Conservation (phyloP, 257 asterid species). For the Jacaranda copaia region DNA sequence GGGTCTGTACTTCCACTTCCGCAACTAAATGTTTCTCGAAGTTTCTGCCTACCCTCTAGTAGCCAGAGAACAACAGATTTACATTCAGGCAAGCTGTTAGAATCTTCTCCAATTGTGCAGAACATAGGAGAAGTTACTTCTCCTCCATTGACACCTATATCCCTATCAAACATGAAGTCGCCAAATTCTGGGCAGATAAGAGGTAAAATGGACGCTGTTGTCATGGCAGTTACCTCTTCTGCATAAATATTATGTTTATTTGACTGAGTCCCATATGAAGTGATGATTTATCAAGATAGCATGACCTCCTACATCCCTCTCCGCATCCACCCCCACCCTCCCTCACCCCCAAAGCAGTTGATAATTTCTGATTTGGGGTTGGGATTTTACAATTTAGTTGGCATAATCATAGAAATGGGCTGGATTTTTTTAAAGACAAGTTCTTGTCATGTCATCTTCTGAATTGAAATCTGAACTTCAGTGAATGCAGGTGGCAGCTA, state of each 20-base stretch:
- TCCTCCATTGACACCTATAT: constrained; percentile 85
- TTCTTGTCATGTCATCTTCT: constrained; percentile 28
- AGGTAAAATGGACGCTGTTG: constrained; percentile 52
- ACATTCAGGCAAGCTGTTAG: constrained; percentile 63
- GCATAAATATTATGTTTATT: constrained; percentile 1
- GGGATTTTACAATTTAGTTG: no score
- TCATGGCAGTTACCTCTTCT: constrained; percentile 26
- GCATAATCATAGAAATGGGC: no score
- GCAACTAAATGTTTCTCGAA: constrained; percentile 67
- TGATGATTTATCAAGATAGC: background rate
- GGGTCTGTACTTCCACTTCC: constrained; percentile 86
- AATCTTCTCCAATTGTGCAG: constrained; percentile 56
- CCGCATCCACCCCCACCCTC: no score
- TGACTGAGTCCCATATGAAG: constrained; percentile 20
- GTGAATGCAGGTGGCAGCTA: constrained; percentile 83
- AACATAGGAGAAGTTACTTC: constrained; percentile 59
- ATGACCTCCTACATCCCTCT: background rate
- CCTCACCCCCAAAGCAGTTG: no score
- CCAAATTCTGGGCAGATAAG: constrained; percentile 64
- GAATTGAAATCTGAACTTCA: constrained; percentile 38
- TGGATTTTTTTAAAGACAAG: background rate
- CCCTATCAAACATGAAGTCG: constrained; percentile 66
- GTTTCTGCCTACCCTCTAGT: constrained; percentile 82
- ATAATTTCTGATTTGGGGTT: no score
- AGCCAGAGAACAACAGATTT: constrained; percentile 57